Conservation (phyloP, 345 rosid species). For the Moricandia moricandioides region DNA sequence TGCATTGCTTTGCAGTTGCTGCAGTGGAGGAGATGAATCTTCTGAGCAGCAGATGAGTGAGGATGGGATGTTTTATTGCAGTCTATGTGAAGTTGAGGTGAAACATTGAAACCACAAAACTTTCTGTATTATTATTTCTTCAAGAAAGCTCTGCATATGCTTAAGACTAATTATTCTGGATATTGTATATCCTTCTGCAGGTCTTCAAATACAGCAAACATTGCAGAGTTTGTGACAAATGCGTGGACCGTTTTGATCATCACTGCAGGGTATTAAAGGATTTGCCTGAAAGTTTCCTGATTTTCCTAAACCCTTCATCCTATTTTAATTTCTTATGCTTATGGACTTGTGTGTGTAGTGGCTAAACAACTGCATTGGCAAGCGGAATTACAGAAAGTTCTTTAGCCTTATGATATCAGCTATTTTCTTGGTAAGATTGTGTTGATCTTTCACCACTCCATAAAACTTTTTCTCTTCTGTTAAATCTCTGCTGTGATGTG, state of each 20-base stretch:
- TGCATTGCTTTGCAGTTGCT: slow-evolving; percentile 58
- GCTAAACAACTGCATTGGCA: slow-evolving; percentile 96
- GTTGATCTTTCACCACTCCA: slow-evolving; percentile 3
- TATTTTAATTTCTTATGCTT: slow-evolving; percentile 12
- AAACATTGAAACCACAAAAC: slow-evolving; percentile 16
- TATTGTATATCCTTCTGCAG: slow-evolving; percentile 38
- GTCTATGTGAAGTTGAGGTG: slow-evolving; percentile 98
- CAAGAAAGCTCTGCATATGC: background rate
- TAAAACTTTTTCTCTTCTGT: background rate
- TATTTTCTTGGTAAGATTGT: slow-evolving; percentile 73
- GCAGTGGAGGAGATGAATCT: slow-evolving; percentile 53
- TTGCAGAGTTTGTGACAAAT: slow-evolving; percentile 96
- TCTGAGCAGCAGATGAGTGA: slow-evolving; percentile 72
- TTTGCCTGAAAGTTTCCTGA: background rate
- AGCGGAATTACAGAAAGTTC: slow-evolving; percentile 79
- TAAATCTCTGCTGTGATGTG: background rate
- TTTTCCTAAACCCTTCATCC: background rate
- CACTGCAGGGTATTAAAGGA: slow-evolving; percentile 81
- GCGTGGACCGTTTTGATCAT: slow-evolving; percentile 89
- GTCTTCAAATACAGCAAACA: slow-evolving; percentile 97
- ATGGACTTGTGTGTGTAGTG: slow-evolving; percentile 53
- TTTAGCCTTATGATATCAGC: slow-evolving; percentile 90
- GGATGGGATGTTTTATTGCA: slow-evolving; percentile 98
- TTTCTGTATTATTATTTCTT: background rate
- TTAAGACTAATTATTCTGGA: background rate